Evolutionary conservation across 805 yeast genomes (phyloP).

Genomic region (Candida parachauliodes): DNA sequence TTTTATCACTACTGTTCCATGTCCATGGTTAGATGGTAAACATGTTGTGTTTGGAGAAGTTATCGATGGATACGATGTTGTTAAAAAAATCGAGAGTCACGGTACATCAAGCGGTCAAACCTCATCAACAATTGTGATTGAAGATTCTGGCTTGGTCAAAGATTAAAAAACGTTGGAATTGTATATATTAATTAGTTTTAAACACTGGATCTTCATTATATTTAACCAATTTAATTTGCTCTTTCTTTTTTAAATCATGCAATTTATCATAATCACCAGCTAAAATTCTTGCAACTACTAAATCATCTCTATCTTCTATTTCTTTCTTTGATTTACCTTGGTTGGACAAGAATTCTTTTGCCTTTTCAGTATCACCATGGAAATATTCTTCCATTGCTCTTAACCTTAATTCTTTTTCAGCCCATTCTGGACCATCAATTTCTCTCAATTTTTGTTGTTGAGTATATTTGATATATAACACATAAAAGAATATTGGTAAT

Average conservation of each 20-base stretch:
- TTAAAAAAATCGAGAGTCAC: conserved; percentile 63
- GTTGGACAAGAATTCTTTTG: conserved; percentile 51
- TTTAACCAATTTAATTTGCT: conserved; percentile 35
- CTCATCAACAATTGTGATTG: conserved; percentile 46
- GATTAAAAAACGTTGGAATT: conserved; percentile 3
- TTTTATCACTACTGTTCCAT: conserved; percentile 80
- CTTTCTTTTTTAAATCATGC: conserved; percentile 52
- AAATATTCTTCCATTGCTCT: conserved; percentile 66
- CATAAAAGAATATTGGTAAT: conserved; percentile 63
- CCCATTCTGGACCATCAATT: conserved; percentile 65
- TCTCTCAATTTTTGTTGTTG: conserved; percentile 40
- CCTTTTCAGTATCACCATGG: conserved; percentile 49
- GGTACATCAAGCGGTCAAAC: conserved; percentile 50
- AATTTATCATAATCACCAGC: conserved; percentile 80
- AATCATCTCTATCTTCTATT: conserved; percentile 64
- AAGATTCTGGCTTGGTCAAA: conserved; percentile 50
- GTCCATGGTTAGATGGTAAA: conserved; percentile 76
- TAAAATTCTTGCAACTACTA: conserved; percentile 76
- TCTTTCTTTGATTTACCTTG: conserved; percentile 53
- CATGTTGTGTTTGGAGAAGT: conserved; percentile 81
- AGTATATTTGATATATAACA: conserved; percentile 48
- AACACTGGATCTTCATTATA: conserved; percentile 29
- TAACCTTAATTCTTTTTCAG: conserved; percentile 72
- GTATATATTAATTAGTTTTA: conserved; percentile 13
- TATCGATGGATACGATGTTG: conserved; percentile 88